These are phyloP conservation scores for Chaetothyriales sp. DNA, from an alignment of 2,329 filamentous ascomycete genomes.

Conservation along the genomic window DNA sequence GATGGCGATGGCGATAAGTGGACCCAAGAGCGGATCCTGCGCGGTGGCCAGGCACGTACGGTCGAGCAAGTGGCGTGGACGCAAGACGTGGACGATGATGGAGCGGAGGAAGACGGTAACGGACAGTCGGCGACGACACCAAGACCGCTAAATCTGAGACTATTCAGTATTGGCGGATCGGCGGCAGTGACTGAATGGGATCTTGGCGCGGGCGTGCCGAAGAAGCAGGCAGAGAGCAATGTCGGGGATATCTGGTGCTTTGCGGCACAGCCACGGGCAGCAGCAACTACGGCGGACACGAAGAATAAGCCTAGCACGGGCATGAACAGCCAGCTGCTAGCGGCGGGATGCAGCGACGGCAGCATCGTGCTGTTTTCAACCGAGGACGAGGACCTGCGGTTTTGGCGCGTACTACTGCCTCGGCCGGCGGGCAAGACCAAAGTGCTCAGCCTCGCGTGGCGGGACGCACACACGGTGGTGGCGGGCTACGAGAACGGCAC, in stretches of 20 bases:
- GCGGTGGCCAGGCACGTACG: conserved; percentile 69
- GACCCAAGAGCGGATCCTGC: conserved; percentile 79
- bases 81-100: conserved; percentile 48
- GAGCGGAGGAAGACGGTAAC: background rate
- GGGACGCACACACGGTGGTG: conserved; percentile 66
- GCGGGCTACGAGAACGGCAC: conserved; percentile 93
- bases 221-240: conserved; percentile 75
- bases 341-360: conserved; percentile 83
- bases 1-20: conserved; percentile 37
- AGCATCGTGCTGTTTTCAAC: conserved; percentile 78
- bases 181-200: conserved; percentile 93
- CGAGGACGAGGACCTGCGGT: conserved; percentile 67
- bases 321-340: conserved; percentile 45
- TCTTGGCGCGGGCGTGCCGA: conserved; percentile 60
- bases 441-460: conserved; percentile 83
- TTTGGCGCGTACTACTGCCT: conserved; percentile 60
- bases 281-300: conserved; percentile 21
- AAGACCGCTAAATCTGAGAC: conserved; percentile 50
- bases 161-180: conserved; percentile 95
- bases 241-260: conserved; percentile 97
- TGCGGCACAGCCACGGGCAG: conserved; percentile 59
- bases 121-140: conserved; percentile 42
- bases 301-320: background rate
- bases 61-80: conserved; percentile 89
- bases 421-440: conserved; percentile 64